phyloP scores from a whole-genome alignment of 2,329 filamentous ascomycete genomes.

The Nemania serpens region DNA sequence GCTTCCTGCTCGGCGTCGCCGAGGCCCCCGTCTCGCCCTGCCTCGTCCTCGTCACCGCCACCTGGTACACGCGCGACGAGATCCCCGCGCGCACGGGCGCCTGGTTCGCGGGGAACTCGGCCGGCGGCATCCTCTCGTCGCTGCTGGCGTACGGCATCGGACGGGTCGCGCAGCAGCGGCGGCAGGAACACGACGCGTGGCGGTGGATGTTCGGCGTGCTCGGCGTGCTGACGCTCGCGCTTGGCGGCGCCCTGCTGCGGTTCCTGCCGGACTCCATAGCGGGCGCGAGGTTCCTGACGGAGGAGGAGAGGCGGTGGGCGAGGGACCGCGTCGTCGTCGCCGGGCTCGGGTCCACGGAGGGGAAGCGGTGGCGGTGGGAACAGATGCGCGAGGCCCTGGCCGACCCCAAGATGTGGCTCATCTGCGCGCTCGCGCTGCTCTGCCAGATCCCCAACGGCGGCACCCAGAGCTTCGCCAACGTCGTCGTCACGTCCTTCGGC shows the following conservation, averaged over 20 bases:
- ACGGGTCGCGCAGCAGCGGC: slow-evolving; percentile 36
- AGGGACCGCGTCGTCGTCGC: slow-evolving; percentile 52
- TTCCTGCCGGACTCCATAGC: slow-evolving; percentile 59
- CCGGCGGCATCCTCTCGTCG: slow-evolving; percentile 54
- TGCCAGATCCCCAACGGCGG: slow-evolving; percentile 67
- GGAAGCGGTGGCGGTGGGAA: slow-evolving; percentile 51
- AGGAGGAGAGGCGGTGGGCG: slow-evolving; percentile 56
- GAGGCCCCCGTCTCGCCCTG: slow-evolving; percentile 60
- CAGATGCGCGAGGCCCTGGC: slow-evolving; percentile 58
- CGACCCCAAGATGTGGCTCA: slow-evolving; percentile 65
- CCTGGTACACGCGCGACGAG: slow-evolving; percentile 62
- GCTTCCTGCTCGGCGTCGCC: slow-evolving; percentile 59
- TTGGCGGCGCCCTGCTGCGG: slow-evolving; percentile 53
- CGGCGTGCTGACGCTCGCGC: slow-evolving; percentile 55
- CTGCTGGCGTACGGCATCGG: slow-evolving; percentile 61
- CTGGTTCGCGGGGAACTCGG: slow-evolving; percentile 59
- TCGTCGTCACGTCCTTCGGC: slow-evolving; percentile 60
- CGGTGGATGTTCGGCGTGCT: slow-evolving; percentile 63
- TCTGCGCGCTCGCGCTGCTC: slow-evolving; percentile 57
- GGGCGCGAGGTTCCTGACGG: slow-evolving; percentile 60
- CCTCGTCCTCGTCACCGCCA: slow-evolving; percentile 60
- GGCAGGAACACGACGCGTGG: slow-evolving; percentile 43
- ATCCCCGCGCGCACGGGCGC: slow-evolving; percentile 59
- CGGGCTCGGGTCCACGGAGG: slow-evolving; percentile 56
- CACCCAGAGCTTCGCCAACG: slow-evolving; percentile 62